These are phyloP conservation scores for Sarcodon sp. DNA, from an alignment of 768 basidiomycete species.

Conservation along the genomic window DNA sequence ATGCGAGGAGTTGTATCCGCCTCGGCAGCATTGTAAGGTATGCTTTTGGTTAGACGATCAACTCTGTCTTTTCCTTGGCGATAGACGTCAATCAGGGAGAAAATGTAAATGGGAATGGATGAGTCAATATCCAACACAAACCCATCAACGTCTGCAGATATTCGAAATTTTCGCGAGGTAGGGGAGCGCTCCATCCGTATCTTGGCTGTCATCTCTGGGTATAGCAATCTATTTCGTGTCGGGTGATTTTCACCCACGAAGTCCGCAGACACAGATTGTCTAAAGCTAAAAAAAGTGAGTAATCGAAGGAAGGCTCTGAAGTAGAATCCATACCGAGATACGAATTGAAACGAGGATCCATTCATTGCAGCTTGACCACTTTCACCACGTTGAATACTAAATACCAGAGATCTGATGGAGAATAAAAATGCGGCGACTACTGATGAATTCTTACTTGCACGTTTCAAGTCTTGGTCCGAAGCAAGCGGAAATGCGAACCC, in stretches of 20 bases:
- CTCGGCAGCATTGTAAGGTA: slow-evolving; percentile 30
- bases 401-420: slow-evolving; percentile 64
- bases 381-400: slow-evolving; percentile 63
- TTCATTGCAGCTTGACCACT: slow-evolving; percentile 65
- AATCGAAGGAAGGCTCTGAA: background rate
- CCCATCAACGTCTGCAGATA: slow-evolving; percentile 65
- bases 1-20: slow-evolving; percentile 5
- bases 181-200: slow-evolving; percentile 42
- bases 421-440: slow-evolving; percentile 76
- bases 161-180: slow-evolving; percentile 39
- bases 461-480: slow-evolving; percentile 42
- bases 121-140: slow-evolving; percentile 81
- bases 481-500: slow-evolving; percentile 88
- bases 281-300: slow-evolving; percentile 43
- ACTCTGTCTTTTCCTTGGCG: slow-evolving; percentile 70
- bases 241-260: slow-evolving; percentile 60
- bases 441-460: slow-evolving; percentile 27
- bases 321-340: slow-evolving; percentile 40
- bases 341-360: slow-evolving; percentile 76
- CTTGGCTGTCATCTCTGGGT: slow-evolving; percentile 72
- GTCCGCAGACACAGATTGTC: slow-evolving; percentile 55
- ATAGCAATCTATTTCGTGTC: slow-evolving; percentile 60
- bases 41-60: slow-evolving; percentile 44
- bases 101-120: slow-evolving; percentile 63
- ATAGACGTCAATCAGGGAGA: slow-evolving; percentile 79